Conservation (phyloP, 225 moss, liverwort and hornwort species). For the Bryoerythrophyllum caledonicum region DNA sequence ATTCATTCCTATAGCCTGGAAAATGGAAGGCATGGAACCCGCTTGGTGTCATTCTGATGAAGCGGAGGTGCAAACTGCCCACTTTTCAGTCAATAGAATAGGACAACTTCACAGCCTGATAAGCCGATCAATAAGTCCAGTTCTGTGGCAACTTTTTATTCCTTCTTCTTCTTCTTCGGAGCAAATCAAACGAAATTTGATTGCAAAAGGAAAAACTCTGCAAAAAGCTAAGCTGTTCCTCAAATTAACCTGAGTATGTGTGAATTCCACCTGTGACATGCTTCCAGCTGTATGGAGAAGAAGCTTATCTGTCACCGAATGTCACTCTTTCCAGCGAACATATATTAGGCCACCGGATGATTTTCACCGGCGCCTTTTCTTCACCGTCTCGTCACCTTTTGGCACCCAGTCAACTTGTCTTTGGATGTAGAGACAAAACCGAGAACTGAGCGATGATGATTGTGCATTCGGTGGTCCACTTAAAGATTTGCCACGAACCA, state of each 20-base stretch:
- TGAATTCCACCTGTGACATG: too few species aligned
- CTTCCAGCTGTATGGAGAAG: background rate
- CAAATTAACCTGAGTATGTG: too few species aligned
- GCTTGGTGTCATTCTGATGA: background rate
- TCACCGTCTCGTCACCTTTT: slow-evolving; percentile 13
- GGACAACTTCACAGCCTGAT: background rate
- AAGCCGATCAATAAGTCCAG: slow-evolving; percentile 18
- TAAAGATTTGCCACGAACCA: background rate
- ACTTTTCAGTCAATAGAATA: background rate
- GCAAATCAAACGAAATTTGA: too few species aligned
- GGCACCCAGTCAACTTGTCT: background rate
- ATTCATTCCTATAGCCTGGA: background rate
- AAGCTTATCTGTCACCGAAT: slow-evolving; percentile 19
- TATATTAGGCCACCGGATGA: background rate
- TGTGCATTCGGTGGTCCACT: slow-evolving; percentile 25
- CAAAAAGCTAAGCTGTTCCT: too few species aligned
- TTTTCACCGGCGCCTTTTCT: background rate
- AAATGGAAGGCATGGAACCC: slow-evolving; percentile 1
- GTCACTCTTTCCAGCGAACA: background rate
- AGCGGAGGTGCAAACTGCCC: background rate
- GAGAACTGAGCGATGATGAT: slow-evolving; percentile 14
- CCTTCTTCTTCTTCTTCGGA: too few species aligned
- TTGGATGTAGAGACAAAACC: slow-evolving; percentile 9
- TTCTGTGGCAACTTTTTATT: background rate
- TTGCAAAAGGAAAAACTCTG: too few species aligned